Percentiles rank a stretch among this genome's conserved stretches.
Conservation (phyloP, 148 eudicot species). For the Gaultheria prostrata region DNA sequence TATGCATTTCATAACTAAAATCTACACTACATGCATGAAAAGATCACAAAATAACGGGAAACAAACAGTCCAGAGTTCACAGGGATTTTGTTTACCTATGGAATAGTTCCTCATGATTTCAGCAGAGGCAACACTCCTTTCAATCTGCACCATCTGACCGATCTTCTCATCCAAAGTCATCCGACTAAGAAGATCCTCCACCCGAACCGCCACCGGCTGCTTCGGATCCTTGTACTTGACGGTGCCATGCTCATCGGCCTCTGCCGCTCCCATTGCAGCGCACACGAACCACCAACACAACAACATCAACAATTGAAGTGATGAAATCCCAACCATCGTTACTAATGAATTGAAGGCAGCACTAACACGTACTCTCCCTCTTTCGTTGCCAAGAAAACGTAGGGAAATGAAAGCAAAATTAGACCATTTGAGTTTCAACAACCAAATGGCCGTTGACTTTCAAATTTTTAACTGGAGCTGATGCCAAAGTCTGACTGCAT, state of each 20-base stretch:
- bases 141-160: constrained; percentile 89
- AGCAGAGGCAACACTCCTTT: constrained; percentile 51
- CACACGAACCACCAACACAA: constrained; percentile 20
- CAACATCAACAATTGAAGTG: constrained; percentile 17
- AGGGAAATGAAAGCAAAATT: not conserved
- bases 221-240: constrained; percentile 64
- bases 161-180: constrained; percentile 82
- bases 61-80: not conserved
- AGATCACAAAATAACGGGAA: not conserved
- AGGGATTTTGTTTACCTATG: constrained; percentile 41
- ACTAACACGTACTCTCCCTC: not conserved
- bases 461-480: not conserved
- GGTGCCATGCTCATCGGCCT: constrained; percentile 18
- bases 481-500: not conserved
- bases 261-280: constrained; percentile 15
- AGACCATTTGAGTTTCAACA: not conserved
- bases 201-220: constrained; percentile 47
- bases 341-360: not conserved
- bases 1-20: not conserved
- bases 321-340: constrained; percentile 18
- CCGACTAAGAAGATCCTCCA: constrained; percentile 54
- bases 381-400: not conserved
- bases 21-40: too few relatives aligned
- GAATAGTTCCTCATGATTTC: constrained; percentile 49
- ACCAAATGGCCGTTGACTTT: not conserved